Conservation (phyloP, 2,329 filamentous ascomycete genomes). For the Fusarium decemcellulare region DNA sequence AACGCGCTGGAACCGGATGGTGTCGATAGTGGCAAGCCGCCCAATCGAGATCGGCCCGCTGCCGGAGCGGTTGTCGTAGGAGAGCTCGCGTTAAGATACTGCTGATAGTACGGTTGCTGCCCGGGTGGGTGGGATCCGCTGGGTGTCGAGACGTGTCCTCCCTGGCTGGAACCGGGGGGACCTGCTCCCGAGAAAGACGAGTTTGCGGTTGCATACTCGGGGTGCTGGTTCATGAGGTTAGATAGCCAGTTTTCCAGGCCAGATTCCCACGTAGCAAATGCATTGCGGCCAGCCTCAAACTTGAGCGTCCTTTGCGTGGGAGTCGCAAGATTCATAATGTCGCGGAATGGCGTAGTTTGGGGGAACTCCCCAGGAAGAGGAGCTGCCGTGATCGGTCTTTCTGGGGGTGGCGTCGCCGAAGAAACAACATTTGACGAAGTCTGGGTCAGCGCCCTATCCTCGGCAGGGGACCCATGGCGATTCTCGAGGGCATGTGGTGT, state of each 20-base stretch:
- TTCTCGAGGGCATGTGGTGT: slow-evolving; percentile 39
- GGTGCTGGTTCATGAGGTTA: slow-evolving; percentile 59
- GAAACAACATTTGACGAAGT: slow-evolving; percentile 51
- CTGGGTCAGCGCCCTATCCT: slow-evolving; percentile 60
- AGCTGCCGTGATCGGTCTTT: slow-evolving; percentile 41
- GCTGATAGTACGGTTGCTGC: slow-evolving; percentile 69
- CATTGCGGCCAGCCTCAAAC: slow-evolving; percentile 79
- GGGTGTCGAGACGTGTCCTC: slow-evolving; percentile 38
- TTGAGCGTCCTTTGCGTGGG: slow-evolving; percentile 78
- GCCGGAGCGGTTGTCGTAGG: slow-evolving; percentile 46
- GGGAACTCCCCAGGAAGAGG: slow-evolving; percentile 33
- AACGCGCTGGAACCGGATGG: slow-evolving; percentile 62
- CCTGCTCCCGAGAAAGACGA: slow-evolving; percentile 46
- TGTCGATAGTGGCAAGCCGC: slow-evolving; percentile 53
- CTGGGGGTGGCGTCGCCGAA: slow-evolving; percentile 54
- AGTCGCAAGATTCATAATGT: slow-evolving; percentile 80
- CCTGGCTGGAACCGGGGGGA: slow-evolving; percentile 30
- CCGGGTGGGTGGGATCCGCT: slow-evolving; percentile 43
- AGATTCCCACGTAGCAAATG: slow-evolving; percentile 80
- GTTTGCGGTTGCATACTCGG: slow-evolving; percentile 62
- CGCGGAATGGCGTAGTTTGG: slow-evolving; percentile 74
- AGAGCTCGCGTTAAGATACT: slow-evolving; percentile 65
- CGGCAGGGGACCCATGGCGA: slow-evolving; percentile 56
- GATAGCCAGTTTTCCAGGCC: slow-evolving; percentile 76
- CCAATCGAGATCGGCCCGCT: slow-evolving; percentile 54